These are phyloP conservation scores for Nakazawaea holstii DNA, from an alignment of 805 yeast genomes.

Conservation along the genomic window DNA sequence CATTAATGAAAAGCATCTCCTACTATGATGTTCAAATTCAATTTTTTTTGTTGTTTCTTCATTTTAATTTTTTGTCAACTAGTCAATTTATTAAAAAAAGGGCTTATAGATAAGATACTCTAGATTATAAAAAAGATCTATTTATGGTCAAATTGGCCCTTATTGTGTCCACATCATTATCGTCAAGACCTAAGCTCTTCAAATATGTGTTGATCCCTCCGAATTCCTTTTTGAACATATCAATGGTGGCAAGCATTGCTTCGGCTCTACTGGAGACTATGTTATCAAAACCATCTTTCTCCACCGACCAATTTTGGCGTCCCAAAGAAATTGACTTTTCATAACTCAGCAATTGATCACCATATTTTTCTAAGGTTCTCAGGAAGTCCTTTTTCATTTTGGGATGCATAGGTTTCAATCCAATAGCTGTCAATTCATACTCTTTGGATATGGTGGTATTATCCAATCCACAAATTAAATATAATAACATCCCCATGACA, in stretches of 20 bases:
- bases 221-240: slow-evolving; percentile 42
- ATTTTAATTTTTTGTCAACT: neutral
- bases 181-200: slow-evolving; percentile 36
- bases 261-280: slow-evolving; percentile 62
- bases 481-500: slow-evolving; percentile 59
- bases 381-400: slow-evolving; percentile 30
- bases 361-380: slow-evolving; percentile 16
- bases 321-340: slow-evolving; percentile 25
- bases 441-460: slow-evolving; percentile 62
- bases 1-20: too few relatives aligned
- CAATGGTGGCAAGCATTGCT: slow-evolving; percentile 62
- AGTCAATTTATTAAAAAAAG: too few relatives aligned
- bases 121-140: slow-evolving; percentile 1
- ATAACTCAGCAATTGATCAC: slow-evolving; percentile 18
- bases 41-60: neutral
- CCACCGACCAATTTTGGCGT: slow-evolving; percentile 35
- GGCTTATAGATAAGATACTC: too few relatives aligned
- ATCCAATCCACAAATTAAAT: slow-evolving; percentile 62
- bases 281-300: slow-evolving; percentile 51
- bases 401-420: slow-evolving; percentile 47
- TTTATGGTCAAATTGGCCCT: slow-evolving; percentile 21
- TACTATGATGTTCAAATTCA: too few relatives aligned
- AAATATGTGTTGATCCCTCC: slow-evolving; percentile 51
- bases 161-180: slow-evolving; percentile 36
- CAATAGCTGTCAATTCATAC: slow-evolving; percentile 69